phyloP scores from a whole-genome alignment of 306 rosid genomes.

The Ammopiptanthus mongolicus region DNA sequence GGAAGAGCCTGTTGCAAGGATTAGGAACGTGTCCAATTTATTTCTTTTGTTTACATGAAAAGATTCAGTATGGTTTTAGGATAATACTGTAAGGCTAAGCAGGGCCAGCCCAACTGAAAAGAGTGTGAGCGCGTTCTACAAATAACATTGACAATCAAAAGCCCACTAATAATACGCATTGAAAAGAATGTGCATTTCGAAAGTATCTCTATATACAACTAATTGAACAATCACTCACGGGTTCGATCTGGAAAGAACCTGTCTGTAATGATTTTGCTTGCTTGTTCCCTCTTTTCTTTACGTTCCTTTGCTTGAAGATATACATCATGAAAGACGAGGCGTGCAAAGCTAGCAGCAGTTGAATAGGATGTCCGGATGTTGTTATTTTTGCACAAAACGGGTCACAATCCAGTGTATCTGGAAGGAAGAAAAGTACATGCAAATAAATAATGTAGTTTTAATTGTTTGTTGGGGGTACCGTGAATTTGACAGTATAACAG shows the following conservation, averaged over 20 bases:
- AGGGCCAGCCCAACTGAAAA: too few relatives aligned
- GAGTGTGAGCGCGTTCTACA: neutral
- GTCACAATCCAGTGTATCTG: slow-evolving; percentile 77
- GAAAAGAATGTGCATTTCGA: neutral
- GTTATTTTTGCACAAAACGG: slow-evolving; percentile 35
- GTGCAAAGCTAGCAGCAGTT: neutral
- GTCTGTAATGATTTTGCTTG: neutral
- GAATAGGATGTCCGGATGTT: neutral
- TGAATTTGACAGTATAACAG: neutral
- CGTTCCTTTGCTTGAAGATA: neutral
- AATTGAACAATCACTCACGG: neutral
- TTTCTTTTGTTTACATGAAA: too few relatives aligned
- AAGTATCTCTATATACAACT: neutral
- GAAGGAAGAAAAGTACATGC: slow-evolving; percentile 7
- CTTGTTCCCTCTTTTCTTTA: neutral
- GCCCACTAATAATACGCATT: neutral
- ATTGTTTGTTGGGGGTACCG: neutral
- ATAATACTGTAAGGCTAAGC: too few relatives aligned
- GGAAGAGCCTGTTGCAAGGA: too few relatives aligned
- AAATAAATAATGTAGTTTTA: neutral
- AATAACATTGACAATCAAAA: too few relatives aligned
- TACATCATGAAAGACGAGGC: too few relatives aligned
- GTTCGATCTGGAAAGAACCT: neutral
- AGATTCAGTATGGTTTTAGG: too few relatives aligned
- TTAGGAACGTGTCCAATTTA: too few relatives aligned